phyloP scores from a whole-genome alignment of 352 stramenopile species.

The Phytophthora tubulina region DNA sequence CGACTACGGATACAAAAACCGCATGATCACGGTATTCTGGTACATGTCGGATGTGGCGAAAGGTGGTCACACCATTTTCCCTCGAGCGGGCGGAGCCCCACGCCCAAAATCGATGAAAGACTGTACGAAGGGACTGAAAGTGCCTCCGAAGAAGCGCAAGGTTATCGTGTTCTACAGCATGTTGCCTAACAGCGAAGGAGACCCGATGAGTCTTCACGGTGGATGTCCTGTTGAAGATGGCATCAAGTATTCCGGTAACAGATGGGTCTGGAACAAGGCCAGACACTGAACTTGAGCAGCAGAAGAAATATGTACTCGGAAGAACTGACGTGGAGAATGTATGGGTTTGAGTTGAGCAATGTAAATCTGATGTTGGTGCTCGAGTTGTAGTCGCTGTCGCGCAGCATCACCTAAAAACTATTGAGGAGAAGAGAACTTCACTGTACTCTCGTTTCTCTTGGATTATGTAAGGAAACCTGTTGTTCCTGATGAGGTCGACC shows the following conservation, averaged over 20 bases:
- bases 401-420: too few species aligned
- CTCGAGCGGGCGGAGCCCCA: slow-evolving; percentile 59
- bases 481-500: too few species aligned
- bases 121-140: slow-evolving; percentile 71
- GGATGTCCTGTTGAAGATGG: slow-evolving; percentile 79
- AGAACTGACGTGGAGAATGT: too few species aligned
- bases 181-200: slow-evolving; percentile 70
- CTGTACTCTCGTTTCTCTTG: too few species aligned
- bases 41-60: slow-evolving; percentile 88
- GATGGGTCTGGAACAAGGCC: slow-evolving; percentile 89
- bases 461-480: too few species aligned
- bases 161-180: slow-evolving; percentile 90
- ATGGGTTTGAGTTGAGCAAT: too few species aligned
- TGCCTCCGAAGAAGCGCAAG: slow-evolving; percentile 79
- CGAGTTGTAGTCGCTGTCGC: too few species aligned
- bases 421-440: too few species aligned
- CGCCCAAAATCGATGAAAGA: slow-evolving; percentile 63
- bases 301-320: too few species aligned
- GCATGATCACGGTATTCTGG: slow-evolving; percentile 90
- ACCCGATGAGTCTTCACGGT: slow-evolving; percentile 78
- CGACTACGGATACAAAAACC: slow-evolving; percentile 79
- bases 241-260: slow-evolving; percentile 86
- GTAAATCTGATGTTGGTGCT: too few species aligned
- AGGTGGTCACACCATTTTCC: slow-evolving; percentile 85
- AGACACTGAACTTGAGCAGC: slow-evolving; percentile 13